Base-by-base conservation (phyloP, 768 basidiomycete species). In the Cystofilobasidium bisporidii region DNA sequence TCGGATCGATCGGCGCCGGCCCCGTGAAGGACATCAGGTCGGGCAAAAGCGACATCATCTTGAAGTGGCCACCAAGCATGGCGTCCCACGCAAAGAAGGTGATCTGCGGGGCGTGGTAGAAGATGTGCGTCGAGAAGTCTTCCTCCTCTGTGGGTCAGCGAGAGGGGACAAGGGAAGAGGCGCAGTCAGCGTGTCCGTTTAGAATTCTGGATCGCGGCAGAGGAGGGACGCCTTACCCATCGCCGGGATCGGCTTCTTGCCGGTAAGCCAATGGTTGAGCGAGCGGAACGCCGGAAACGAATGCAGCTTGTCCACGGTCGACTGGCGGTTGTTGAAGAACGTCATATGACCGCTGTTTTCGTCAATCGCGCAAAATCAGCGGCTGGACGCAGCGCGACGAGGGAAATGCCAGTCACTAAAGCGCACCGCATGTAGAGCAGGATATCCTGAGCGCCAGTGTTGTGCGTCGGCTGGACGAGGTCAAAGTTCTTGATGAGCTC, bases 291-390 rank as follows among this genome's bases (percentile, higher is more conserved):
- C 53, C 28, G 66, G 66, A 43, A 68, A 68, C 32, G 50, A 41
- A 30, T 56, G 66, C 26, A 68, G 60, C 56, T 57, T 62, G 14
- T 55, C 24, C 33, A 53, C 53, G 17, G 66, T 68, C 20, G 38
- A 41, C 12, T 33, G 41, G 0, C 61, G 41, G n/a, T 53, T 56
- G 33, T 68, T 60, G 66, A 62, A 68, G 33, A 68, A 20, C n/a
- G 66, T 62, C 53, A 68, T 55, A 33, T 68, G 66, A 12, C 61
- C 66, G 24, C 66, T 61, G 66, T n/a, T n/a, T n/a, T n/a, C n/a
- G n/a, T n/a, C n/a, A n/a, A n/a, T n/a, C n/a, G n/a, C n/a, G n/a
- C n/a, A n/a, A n/a, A n/a, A n/a, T n/a, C n/a, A n/a, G n/a, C n/a
- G n/a, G n/a, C n/a, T n/a, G n/a, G n/a, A n/a, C n/a, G n/a, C n/a